Base-by-base conservation (phyloP, 495 filamentous ascomycete genomes). In the Trichoderma parareesei region DNA sequence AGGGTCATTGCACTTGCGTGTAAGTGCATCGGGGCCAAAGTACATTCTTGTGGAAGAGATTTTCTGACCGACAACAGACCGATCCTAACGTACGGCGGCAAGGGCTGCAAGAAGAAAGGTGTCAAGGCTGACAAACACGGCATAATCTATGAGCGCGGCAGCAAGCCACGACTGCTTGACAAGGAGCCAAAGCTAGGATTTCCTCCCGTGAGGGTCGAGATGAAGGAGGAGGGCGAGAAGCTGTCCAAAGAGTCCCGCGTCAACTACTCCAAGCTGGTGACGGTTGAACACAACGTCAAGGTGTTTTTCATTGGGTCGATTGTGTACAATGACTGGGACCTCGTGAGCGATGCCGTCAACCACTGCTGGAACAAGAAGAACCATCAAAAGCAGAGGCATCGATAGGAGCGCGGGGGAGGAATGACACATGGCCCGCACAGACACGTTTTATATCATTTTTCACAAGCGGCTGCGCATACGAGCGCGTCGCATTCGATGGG, bases 1-100 rank as follows among this genome's bases (percentile, higher is more conserved):
- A 78, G 44, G 79, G 79, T 11, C 73, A 80, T 60, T 78, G 76
- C 60, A 77, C 77, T 37, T 82, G 79, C 73, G 78, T 82, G 79
- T 82, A 71, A 74, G 78, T 64, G 20, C 46, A n/a, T 16, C 33
- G 1, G 41, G 60, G 18, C 2, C 60, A 41, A 13, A 9, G 4
- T 4, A n/a, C 38, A 33, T 33, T 64, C 41, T 33, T 6, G 13
- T 27, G 27, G 27, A 1, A 18, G 35, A 1, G 5, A 13, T 7
- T 53, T 18, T 41, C 69, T 71, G 40, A 72, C 64, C 5, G 1
- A 8, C 3, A 3, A 14, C 63, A 81, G 79, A 37, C 79, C 79
- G 5, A 80, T 82, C 63, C 68, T 79, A 53, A 82, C 79, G 2
- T 82, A 82, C 48, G 74, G 73, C 11, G 72, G 70, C 41, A 70